phyloP scores from a whole-genome alignment of 2,329 filamentous ascomycete genomes.

The Juglanconis juglandina region DNA sequence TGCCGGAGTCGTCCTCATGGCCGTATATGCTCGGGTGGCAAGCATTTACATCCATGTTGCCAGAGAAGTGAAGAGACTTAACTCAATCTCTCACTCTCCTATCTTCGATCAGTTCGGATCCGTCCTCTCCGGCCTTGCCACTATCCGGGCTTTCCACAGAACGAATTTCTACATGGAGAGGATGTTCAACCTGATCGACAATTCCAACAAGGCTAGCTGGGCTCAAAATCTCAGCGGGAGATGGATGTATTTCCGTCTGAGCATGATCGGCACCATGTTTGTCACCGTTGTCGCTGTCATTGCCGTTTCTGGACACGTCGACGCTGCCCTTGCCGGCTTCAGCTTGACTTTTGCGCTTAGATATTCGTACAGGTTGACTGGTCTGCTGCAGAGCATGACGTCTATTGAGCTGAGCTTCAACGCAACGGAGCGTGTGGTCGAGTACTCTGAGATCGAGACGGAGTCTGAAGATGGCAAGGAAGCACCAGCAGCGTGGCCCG shows the following conservation, averaged over 20 bases:
- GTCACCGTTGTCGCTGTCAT: conserved; percentile 32
- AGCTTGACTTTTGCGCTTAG: conserved; percentile 37
- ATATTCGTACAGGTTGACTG: conserved; percentile 32
- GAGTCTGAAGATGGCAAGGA: conserved; percentile 33
- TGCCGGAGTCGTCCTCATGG: conserved; percentile 32
- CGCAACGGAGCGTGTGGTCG: conserved; percentile 39
- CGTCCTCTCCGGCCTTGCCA: conserved; percentile 37
- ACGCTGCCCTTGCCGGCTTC: conserved; percentile 39
- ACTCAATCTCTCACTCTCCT: conserved; percentile 38
- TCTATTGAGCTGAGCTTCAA: conserved; percentile 41
- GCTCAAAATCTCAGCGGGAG: conserved; percentile 28
- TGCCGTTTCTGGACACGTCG: conserved; percentile 33
- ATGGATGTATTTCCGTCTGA: conserved; percentile 38
- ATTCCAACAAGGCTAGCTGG: conserved; percentile 30
- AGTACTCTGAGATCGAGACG: conserved; percentile 38
- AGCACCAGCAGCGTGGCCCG: conserved; percentile 40
- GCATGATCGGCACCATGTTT: conserved; percentile 37
- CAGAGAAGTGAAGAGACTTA: conserved; percentile 39
- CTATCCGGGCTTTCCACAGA: conserved; percentile 38
- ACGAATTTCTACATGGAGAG: conserved; percentile 33
- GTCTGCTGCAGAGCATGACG: conserved; percentile 33
- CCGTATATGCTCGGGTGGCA: conserved; percentile 32
- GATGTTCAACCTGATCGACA: conserved; percentile 32
- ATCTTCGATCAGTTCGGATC: conserved; percentile 41
- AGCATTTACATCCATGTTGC: conserved; percentile 35